These are phyloP conservation scores for Phylloporus sp. DNA, from an alignment of 768 basidiomycete genomes.

Conservation along the genomic window DNA sequence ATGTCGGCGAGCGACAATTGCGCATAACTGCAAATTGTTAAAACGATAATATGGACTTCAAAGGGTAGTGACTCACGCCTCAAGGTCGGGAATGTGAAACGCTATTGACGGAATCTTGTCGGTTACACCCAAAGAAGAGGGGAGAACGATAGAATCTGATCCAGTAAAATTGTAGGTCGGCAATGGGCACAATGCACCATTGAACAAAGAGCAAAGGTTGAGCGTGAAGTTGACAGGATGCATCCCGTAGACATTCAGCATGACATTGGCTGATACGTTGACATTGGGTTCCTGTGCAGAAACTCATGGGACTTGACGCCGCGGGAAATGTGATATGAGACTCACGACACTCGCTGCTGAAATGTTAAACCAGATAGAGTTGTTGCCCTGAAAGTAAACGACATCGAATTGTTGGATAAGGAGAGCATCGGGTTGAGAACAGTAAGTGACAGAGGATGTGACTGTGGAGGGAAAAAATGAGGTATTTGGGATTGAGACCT, in stretches of 20 bases:
- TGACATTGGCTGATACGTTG: conserved; percentile 77
- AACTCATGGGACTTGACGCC: conserved; percentile 12
- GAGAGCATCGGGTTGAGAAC: conserved; percentile 72
- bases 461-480: conserved; percentile 47
- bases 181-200: conserved; percentile 78
- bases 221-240: conserved; percentile 80
- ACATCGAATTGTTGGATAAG: conserved; percentile 78
- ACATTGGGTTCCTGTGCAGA: conserved; percentile 59
- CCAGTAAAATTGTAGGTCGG: conserved; percentile 88
- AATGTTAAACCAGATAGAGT: conserved; percentile 79
- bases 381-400: conserved; percentile 63
- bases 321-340: conserved; percentile 20
- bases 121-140: conserved; percentile 52
- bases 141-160: conserved; percentile 62
- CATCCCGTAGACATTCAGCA: conserved; percentile 86
- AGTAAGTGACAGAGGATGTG: conserved; percentile 87
- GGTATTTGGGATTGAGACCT: no score
- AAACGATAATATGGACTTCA: conserved; percentile 4
- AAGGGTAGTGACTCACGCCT: conserved; percentile 44
- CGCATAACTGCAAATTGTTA: conserved; percentile 43
- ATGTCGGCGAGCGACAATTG: conserved; percentile 72
- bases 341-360: conserved; percentile 83
- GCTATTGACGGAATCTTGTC: conserved; percentile 72
- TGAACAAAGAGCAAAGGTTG: conserved; percentile 75
- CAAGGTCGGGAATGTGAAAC: conserved; percentile 85